Evolutionary conservation across 352 stramenopile genomes (phyloP), one percentile per base, ranked within the genome.

Genomic region (Phytophthora pistaciae): DNA sequence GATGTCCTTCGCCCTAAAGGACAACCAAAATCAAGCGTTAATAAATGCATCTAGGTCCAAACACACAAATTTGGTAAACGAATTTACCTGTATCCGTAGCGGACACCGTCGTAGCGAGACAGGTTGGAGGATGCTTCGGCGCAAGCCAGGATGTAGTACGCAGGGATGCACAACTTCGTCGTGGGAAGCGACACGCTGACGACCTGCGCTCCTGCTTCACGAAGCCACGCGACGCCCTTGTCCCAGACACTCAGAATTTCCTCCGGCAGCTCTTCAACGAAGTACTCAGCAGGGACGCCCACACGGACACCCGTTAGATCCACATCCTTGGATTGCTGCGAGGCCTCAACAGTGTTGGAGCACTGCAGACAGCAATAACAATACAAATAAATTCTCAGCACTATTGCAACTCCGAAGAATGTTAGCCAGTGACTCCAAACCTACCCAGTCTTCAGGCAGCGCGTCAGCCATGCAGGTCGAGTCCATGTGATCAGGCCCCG

Each of bases 91-190:
- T 92, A 85, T 40, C 94, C 93, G 48, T 98, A 98, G 58, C 91
- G 88, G 58, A 99, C 92, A 14, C 97, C 97, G 79, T 99, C 97
- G 75, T 99, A 99, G 46, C 98, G 88, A 52, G 94, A 97, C 50
- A 99, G 83, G 76, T 99, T 99, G 1, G 97, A 99, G 33, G 95
- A 98, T 11, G 98, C 98, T 82, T 99, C 98, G 1, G 98, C 97
- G 69, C 96, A 98, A 10, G 97, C 96, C 42, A 99, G 77, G n/a
- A 99, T 98, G 74, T 99, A 99, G 75, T 99, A 99, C 1, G 97
- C 91, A 38, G 98, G 90, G 44, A 99, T 92, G 25, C 93, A 96
- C 25, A 93, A 79, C 83, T 88, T 97, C 23, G 77, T 95, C 16
- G 86, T 92, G 2, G 88, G 88, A 16, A 96, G 70, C 9, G 88